These are phyloP conservation scores for Sugiyamaella marilandica DNA, from an alignment of 805 yeast species.

Conservation along the genomic window DNA sequence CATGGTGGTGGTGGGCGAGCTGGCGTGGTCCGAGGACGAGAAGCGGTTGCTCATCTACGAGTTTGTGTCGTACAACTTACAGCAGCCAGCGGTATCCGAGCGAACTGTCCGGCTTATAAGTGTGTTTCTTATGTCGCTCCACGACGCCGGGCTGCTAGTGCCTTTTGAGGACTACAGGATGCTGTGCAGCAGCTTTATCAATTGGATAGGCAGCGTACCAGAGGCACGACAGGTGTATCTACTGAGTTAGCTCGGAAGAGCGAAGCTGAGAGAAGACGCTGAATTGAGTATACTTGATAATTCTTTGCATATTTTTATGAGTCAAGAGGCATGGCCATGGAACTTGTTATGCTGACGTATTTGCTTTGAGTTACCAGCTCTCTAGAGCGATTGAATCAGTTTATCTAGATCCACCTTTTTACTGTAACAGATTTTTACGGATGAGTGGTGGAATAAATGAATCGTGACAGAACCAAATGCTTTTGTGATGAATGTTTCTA, in stretches of 20 bases:
- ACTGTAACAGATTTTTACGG: too few species aligned
- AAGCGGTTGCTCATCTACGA: slow-evolving; percentile 17
- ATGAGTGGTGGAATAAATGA: too few species aligned
- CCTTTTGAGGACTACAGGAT: slow-evolving; percentile 17
- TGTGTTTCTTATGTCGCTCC: slow-evolving; percentile 17
- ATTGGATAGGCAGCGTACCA: slow-evolving; percentile 19
- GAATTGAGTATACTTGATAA: too few species aligned
- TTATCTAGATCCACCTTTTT: too few species aligned
- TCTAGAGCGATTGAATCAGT: too few species aligned
- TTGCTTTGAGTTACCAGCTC: too few species aligned
- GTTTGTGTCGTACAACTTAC: slow-evolving; percentile 20
- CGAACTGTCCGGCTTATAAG: slow-evolving; percentile 15
- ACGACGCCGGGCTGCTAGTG: slow-evolving; percentile 7
- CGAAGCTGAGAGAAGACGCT: too few species aligned
- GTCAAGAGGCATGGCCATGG: too few species aligned
- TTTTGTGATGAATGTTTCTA: too few species aligned
- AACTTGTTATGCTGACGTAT: too few species aligned
- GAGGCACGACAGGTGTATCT: slow-evolving; percentile 23
- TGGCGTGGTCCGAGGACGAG: slow-evolving; percentile 9
- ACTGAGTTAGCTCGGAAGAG: slow-evolving; percentile 4
- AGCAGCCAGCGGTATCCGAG: not conserved
- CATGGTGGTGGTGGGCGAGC: slow-evolving; percentile 8
- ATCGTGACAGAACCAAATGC: too few species aligned
- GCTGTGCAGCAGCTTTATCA: slow-evolving; percentile 18
- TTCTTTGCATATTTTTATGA: too few species aligned